A percentile compares a stretch with the other conserved stretches of the same genome.
Evolutionary conservation across 2,329 filamentous ascomycete species (phyloP).

Genomic region (Cordyceps militaris): DNA sequence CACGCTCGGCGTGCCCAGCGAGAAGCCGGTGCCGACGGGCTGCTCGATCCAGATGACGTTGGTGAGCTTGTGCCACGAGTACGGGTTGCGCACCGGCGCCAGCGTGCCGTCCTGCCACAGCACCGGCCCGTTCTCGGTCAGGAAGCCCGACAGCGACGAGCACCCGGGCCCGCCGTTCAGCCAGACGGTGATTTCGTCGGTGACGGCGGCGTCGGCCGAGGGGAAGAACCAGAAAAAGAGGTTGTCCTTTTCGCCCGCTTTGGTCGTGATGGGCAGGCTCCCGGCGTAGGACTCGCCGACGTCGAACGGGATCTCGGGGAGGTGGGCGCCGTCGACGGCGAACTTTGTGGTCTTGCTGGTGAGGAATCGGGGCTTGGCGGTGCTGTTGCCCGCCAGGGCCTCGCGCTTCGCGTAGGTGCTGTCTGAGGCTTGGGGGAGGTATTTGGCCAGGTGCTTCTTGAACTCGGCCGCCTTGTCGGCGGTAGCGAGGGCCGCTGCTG

Average conservation of each 20-base stretch:
- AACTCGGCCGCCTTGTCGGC: neutral
- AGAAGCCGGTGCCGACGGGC: conserved; percentile 61
- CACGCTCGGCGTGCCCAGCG: conserved; percentile 56
- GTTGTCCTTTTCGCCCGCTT: conserved; percentile 41
- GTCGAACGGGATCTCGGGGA: conserved; percentile 65
- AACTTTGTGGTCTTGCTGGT: conserved; percentile 33
- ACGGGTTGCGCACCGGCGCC: conserved; percentile 57
- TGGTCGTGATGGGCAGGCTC: conserved; percentile 47
- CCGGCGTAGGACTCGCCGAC: conserved; percentile 61
- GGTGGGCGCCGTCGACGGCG: conserved; percentile 53
- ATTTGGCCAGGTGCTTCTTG: neutral
- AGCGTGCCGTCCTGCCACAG: conserved; percentile 64
- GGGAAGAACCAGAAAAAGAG: conserved; percentile 65
- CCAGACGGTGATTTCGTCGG: conserved; percentile 57
- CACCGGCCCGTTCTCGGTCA: conserved; percentile 73
- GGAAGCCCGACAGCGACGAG: conserved; percentile 57
- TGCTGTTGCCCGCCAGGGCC: neutral
- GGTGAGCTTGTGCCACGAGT: conserved; percentile 66
- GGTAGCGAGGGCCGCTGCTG: neutral
- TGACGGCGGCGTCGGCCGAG: conserved; percentile 39
- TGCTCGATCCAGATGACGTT: conserved; percentile 74
- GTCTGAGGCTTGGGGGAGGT: neutral
- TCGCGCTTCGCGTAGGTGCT: neutral
- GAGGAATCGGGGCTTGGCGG: neutral
- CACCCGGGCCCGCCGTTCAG: conserved; percentile 51